Base-by-base conservation (phyloP, 2,329 filamentous ascomycete species). In the Paracoccidioides brasiliensis region DNA sequence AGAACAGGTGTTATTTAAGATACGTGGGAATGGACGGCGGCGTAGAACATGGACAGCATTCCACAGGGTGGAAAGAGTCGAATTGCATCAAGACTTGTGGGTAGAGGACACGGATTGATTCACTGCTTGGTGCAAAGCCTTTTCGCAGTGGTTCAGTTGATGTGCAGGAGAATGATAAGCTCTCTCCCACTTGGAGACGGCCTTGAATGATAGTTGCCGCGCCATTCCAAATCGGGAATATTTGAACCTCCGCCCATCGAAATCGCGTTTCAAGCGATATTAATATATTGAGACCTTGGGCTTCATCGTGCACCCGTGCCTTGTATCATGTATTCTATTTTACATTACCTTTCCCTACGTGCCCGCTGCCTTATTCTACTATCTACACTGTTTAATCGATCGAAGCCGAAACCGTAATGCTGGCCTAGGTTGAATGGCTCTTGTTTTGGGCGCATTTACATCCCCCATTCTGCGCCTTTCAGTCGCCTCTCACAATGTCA, bases 401-500 rank as follows among this genome's bases (percentile, higher is more conserved):
- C 22, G 22, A 32, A 32, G 7, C 22, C 22, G 22, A 22, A 22
- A 22, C 12, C 12, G 38, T 52, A 42, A 52, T 42, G 38, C 38
- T 42, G 37, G 10, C 10, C 4, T 14, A 12, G 38, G 22, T 43
- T 9, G 40, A 5, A n/a, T 41, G n/a, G 46, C 28, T 45, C 35
- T 37, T 44, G 33, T 12, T 55, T 55, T 52, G 53, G 52, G 58
- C 55, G 59, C 53, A 57, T 52, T 33, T 55, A 58, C 57, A 52
- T 51, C 49, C 54, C 15, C 22, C 35, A 41, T 57, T 45, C 60
- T 66, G 46, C 15, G 32, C 22, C 40, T 15, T 49, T 7, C 30
- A 8, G 44, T 8, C 9, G 28, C 30, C 45, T 32, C 49, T 33
- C 32, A 55, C 10, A 57, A 77, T 77, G 76, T 72, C 76, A 41